These are phyloP conservation scores for Apophysomyces sp. DNA, from an alignment of 371 early-diverging fungal species.

Conservation along the genomic window DNA sequence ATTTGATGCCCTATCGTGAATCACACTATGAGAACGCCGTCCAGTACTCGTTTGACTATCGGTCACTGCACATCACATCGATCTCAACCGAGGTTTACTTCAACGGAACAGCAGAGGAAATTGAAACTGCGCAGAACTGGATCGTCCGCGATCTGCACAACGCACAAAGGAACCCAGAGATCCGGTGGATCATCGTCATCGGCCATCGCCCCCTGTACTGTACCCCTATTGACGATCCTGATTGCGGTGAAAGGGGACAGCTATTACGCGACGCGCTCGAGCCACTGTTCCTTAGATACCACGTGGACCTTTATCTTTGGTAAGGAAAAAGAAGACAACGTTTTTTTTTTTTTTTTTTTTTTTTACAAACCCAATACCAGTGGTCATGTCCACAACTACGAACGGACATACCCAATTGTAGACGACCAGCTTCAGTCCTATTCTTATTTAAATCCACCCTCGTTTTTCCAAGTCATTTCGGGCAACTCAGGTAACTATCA, in stretches of 20 bases:
- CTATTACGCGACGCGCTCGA: conserved; percentile 16
- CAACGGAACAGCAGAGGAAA: conserved; percentile 14
- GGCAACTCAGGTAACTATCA: conserved; percentile 32
- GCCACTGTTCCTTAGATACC: conserved; percentile 9
- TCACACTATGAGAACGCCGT: conserved; percentile 18
- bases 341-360: background rate
- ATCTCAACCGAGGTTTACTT: conserved; percentile 22
- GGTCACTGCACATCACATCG: conserved; percentile 19
- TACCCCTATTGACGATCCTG: conserved; percentile 4
- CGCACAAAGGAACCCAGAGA: conserved; percentile 6
- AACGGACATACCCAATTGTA: conserved; percentile 25
- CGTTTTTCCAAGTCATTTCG: conserved; percentile 27
- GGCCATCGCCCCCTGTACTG: conserved; percentile 27
- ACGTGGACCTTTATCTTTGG: conserved; percentile 20
- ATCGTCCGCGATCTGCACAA: conserved; percentile 21
- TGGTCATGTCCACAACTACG: conserved; percentile 32
- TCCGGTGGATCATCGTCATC: conserved; percentile 28
- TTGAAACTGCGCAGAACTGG: conserved; percentile 22
- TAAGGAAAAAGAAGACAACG: background rate
- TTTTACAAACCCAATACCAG: background rate
- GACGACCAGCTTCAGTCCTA: conserved; percentile 5
- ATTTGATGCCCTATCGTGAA: conserved; percentile 13
- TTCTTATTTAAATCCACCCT: conserved; percentile 22
- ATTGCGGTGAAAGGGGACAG: conserved; percentile 9
- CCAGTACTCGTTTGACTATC: conserved; percentile 22